Evolutionary conservation across 2,329 filamentous ascomycete genomes (phyloP).

Genomic region (Trichoderma sp.): DNA sequence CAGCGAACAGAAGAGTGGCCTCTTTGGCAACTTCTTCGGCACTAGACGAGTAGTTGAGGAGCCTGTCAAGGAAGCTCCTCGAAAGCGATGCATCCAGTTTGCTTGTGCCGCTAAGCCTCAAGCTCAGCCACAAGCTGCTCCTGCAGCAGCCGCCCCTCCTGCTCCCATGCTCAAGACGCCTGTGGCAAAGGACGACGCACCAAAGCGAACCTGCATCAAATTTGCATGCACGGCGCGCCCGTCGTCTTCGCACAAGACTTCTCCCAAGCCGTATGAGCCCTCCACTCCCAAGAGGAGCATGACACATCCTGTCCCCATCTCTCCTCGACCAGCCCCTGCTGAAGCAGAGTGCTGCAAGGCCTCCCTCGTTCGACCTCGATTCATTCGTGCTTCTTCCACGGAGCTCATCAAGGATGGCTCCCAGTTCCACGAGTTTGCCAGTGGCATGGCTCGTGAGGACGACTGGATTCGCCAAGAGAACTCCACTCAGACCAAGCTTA

Average conservation of each 20-base stretch:
- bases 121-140: slow-evolving; percentile 44
- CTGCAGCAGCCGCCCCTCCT: slow-evolving; percentile 32
- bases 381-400: slow-evolving; percentile 51
- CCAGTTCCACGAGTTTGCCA: slow-evolving; percentile 89
- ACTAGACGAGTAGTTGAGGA: slow-evolving; percentile 45
- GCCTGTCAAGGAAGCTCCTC: slow-evolving; percentile 41
- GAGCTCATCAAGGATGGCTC: slow-evolving; percentile 58
- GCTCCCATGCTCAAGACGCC: slow-evolving; percentile 37
- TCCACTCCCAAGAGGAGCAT: slow-evolving; percentile 38
- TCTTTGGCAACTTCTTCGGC: slow-evolving; percentile 32
- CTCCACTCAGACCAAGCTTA: slow-evolving; percentile 69
- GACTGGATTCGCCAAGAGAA: slow-evolving; percentile 82
- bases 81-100: slow-evolving; percentile 91
- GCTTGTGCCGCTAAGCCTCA: slow-evolving; percentile 72
- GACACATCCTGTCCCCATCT: slow-evolving; percentile 29
- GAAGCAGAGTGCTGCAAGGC: slow-evolving; percentile 31
- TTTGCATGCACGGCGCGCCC: slow-evolving; percentile 70
- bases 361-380: slow-evolving; percentile 43
- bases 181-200: slow-evolving; percentile 42
- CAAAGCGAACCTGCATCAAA: slow-evolving; percentile 67
- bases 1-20: slow-evolving; percentile 32
- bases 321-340: slow-evolving; percentile 30
- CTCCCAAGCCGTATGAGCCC: slow-evolving; percentile 36
- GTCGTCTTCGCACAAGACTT: slow-evolving; percentile 44
- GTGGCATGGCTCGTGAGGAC: slow-evolving; percentile 76